A percentile compares a stretch with the other conserved stretches of the same genome.
phyloP scores from a whole-genome alignment of 345 rosid species.

The Bretschneidera sinensis region DNA sequence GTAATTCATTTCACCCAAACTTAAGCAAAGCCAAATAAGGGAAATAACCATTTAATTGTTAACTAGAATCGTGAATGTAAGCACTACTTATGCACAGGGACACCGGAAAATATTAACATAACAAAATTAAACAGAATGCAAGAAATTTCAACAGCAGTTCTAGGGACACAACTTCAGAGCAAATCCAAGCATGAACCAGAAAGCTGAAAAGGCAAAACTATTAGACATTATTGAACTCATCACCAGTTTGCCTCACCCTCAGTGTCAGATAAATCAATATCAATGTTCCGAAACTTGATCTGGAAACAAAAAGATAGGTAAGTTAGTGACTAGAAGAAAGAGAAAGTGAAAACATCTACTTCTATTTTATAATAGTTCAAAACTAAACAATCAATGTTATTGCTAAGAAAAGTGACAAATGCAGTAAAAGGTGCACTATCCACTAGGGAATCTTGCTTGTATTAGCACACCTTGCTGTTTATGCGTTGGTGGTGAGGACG shows the following conservation, averaged over 20 bases:
- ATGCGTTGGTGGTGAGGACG: too few relatives aligned
- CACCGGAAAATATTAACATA: slow-evolving; percentile 7
- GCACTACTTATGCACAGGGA: slow-evolving; percentile 20
- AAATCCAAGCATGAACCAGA: slow-evolving; percentile 5
- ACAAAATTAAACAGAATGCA: background rate
- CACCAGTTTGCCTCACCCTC: slow-evolving; percentile 58
- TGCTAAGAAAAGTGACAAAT: too few relatives aligned
- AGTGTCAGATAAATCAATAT: slow-evolving; percentile 79
- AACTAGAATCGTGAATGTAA: background rate
- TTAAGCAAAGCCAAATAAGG: background rate
- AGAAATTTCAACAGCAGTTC: slow-evolving; percentile 2
- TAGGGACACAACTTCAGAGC: slow-evolving; percentile 6
- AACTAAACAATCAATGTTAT: background rate
- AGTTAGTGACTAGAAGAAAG: background rate
- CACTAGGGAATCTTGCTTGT: too few relatives aligned
- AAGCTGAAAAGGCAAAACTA: background rate
- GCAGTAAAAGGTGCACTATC: too few relatives aligned
- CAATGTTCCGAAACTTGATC: slow-evolving; percentile 90
- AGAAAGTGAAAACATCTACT: background rate
- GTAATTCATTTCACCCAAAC: too few relatives aligned
- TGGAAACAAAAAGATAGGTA: slow-evolving; percentile 24
- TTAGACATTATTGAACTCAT: slow-evolving; percentile 42
- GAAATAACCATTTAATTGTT: background rate
- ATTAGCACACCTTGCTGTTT: too few relatives aligned
- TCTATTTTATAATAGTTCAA: too few relatives aligned